A percentile compares a stretch with the other conserved stretches of the same genome.
Conservation (phyloP, 2,329 filamentous ascomycete species). For the Penicillium occitanis region DNA sequence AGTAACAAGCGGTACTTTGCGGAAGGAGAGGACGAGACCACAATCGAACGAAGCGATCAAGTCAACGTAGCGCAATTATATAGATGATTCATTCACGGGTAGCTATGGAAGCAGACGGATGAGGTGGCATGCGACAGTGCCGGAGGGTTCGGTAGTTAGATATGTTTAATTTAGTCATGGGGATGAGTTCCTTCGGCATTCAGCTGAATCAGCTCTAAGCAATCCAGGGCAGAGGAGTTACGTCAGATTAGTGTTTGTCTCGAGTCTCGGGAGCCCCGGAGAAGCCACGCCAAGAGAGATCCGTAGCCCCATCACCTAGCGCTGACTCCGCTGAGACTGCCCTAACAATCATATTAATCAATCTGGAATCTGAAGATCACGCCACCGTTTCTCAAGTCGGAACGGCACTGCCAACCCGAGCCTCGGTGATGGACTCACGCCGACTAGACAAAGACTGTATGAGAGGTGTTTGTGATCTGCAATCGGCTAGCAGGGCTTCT, state of each 20-base stretch:
- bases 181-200: background rate
- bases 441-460: background rate
- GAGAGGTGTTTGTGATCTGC: background rate
- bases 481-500: background rate
- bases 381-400: background rate
- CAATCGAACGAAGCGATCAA: background rate
- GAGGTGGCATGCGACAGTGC: background rate
- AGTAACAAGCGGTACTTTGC: background rate
- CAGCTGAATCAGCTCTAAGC: background rate
- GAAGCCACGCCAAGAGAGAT: background rate
- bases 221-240: background rate
- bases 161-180: background rate
- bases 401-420: background rate
- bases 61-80: background rate
- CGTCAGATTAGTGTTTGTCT: conserved; percentile 2
- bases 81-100: background rate
- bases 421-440: background rate
- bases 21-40: background rate
- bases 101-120: background rate
- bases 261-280: conserved; percentile 1
- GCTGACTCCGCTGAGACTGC: background rate
- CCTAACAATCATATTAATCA: background rate
- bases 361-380: background rate
- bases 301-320: background rate
- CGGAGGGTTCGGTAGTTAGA: background rate